Evolutionary conservation across 148 eudicot genomes (phyloP).

Genomic region (Chenopodium suecicum): DNA sequence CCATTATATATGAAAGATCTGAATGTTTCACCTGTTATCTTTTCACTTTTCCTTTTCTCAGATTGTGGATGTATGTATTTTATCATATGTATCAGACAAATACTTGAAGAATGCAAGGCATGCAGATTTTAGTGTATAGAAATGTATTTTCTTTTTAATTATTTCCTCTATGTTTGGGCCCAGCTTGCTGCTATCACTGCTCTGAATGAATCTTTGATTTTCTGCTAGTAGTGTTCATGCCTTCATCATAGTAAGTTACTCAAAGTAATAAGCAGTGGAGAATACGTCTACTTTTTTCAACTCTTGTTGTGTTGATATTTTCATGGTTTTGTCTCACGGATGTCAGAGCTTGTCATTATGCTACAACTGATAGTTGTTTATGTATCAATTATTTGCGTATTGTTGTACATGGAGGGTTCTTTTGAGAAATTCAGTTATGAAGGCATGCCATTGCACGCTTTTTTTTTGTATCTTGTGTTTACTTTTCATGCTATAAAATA

Average conservation of each 20-base stretch:
- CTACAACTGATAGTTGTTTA: background rate
- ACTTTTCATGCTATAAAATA: background rate
- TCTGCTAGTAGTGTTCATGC: background rate
- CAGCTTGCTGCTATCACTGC: conserved; percentile 3
- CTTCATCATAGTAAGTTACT: background rate
- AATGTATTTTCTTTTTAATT: background rate
- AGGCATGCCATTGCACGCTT: background rate
- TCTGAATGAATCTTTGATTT: background rate
- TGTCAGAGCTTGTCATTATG: background rate
- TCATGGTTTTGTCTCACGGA: background rate
- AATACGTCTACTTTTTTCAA: background rate
- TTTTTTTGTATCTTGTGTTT: background rate
- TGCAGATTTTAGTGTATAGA: background rate
- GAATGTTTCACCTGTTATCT: conserved; percentile 2
- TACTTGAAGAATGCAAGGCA: conserved; percentile 15
- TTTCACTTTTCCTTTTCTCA: background rate
- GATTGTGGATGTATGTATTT: background rate
- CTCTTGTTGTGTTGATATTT: background rate
- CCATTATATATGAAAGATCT: conserved; percentile 10
- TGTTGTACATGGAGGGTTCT: background rate
- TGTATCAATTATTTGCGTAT: background rate
- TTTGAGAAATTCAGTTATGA: background rate
- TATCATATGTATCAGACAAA: background rate
- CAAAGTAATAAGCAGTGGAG: background rate
- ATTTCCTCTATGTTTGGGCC: background rate